These are phyloP conservation scores for Coniochaeta prunicola DNA, from an alignment of 2,329 filamentous ascomycete species.

Conservation along the genomic window DNA sequence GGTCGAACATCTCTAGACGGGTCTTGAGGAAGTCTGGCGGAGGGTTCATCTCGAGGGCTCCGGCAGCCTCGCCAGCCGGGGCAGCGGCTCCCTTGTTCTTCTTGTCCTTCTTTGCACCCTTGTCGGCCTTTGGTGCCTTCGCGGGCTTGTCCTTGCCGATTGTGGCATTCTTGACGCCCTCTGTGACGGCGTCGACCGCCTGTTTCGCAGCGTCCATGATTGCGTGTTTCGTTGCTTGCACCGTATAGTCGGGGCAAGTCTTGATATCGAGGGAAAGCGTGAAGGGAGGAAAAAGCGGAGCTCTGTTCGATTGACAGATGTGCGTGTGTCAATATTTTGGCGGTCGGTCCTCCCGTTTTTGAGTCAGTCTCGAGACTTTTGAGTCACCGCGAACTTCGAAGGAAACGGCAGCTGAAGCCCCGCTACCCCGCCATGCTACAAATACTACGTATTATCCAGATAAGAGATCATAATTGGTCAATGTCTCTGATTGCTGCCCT, in stretches of 20 bases:
- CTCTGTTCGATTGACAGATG: not conserved
- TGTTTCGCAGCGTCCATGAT: conserved; percentile 42
- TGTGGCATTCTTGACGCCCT: conserved; percentile 53
- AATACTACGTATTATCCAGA: not conserved
- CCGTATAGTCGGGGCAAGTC: not conserved
- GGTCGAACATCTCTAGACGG: conserved; percentile 81
- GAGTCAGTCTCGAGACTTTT: not conserved
- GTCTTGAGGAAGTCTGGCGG: conserved; percentile 74
- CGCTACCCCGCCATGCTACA: not conserved
- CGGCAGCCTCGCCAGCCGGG: conserved; percentile 26
- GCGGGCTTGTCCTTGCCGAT: conserved; percentile 33
- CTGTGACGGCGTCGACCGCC: conserved; percentile 40
- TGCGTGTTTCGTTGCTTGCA: not conserved
- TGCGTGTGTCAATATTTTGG: not conserved
- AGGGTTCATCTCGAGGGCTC: conserved; percentile 40
- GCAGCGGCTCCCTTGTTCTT: conserved; percentile 42
- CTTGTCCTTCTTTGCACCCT: conserved; percentile 32
- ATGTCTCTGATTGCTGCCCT: too few relatives aligned
- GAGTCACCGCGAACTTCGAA: not conserved
- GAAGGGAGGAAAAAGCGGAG: not conserved
- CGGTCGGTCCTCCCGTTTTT: not conserved
- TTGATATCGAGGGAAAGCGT: not conserved
- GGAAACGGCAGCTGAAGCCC: not conserved
- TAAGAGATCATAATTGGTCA: not conserved
- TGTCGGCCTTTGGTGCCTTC: conserved; percentile 20